These are phyloP conservation scores for Eucalyptus sp. DNA, from an alignment of 345 rosid species.

Conservation along the genomic window DNA sequence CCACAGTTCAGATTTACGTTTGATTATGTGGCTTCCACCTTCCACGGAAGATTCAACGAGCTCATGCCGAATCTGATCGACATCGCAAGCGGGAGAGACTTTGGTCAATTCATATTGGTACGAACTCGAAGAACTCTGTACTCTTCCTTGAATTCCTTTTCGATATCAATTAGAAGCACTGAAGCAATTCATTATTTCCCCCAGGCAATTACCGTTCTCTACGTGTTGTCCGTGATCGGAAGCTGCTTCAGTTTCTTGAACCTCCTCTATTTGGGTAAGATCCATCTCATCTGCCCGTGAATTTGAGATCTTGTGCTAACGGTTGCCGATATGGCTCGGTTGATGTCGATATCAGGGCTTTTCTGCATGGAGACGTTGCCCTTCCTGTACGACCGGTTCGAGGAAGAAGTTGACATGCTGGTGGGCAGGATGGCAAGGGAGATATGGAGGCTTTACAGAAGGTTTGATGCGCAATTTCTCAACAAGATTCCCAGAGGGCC, in stretches of 20 bases:
- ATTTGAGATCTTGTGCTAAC: neutral
- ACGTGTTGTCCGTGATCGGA: slow-evolving; percentile 61
- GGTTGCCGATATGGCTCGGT: neutral
- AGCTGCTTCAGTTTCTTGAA: slow-evolving; percentile 60
- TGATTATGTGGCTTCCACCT: slow-evolving; percentile 17
- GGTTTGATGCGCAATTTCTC: slow-evolving; percentile 44
- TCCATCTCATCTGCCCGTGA: neutral
- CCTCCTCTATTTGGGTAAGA: slow-evolving; percentile 64
- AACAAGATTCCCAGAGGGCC: slow-evolving; percentile 82
- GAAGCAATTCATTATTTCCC: neutral
- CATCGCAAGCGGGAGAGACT: slow-evolving; percentile 60
- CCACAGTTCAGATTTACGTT: slow-evolving; percentile 29
- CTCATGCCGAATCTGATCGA: slow-evolving; percentile 28
- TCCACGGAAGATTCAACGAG: slow-evolving; percentile 35
- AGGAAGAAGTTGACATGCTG: slow-evolving; percentile 46
- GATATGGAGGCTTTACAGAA: slow-evolving; percentile 26
- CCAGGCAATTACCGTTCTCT: slow-evolving; percentile 23
- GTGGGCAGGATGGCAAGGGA: slow-evolving; percentile 16
- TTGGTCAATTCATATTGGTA: slow-evolving; percentile 50
- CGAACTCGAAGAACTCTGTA: neutral
- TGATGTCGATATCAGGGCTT: neutral
- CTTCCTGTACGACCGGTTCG: slow-evolving; percentile 45
- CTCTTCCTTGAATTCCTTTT: neutral
- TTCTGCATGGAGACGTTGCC: slow-evolving; percentile 55
- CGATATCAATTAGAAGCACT: neutral